phyloP scores from a whole-genome alignment of 1,284 basidiomycete species.

The Pterula multifida region DNA sequence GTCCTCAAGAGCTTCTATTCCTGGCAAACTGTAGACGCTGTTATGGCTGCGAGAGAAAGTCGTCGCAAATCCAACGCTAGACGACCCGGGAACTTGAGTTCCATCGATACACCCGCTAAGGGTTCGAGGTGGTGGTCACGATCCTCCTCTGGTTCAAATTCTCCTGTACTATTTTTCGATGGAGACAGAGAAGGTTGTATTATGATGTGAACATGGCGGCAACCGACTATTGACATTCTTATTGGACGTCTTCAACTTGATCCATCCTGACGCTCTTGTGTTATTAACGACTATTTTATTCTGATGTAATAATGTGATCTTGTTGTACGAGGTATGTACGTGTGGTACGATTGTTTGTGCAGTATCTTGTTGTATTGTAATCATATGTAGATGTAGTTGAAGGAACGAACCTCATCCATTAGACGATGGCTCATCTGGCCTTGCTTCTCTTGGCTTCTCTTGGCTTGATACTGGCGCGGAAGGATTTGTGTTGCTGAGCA shows the following conservation, averaged over 20 bases:
- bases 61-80: conserved; percentile 31
- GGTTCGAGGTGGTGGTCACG: conserved; percentile 33
- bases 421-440: conserved; percentile 5
- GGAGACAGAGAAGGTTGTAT: conserved; percentile 1
- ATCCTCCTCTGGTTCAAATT: conserved; percentile 20
- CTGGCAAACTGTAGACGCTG: conserved; percentile 56
- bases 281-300: neutral
- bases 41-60: conserved; percentile 51
- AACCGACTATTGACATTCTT: neutral
- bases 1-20: conserved; percentile 78
- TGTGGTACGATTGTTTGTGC: neutral
- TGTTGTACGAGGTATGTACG: too few species aligned
- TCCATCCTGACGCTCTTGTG: neutral
- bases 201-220: neutral
- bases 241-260: neutral
- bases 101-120: conserved; percentile 15
- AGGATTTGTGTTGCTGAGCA: too few species aligned
- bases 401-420: neutral
- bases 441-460: conserved; percentile 7
- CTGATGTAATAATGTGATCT: neutral
- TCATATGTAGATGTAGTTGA: neutral
- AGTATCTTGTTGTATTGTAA: neutral
- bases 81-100: conserved; percentile 24
- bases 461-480: conserved; percentile 4
- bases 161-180: conserved; percentile 13